These are phyloP conservation scores for Petrea volubilis DNA, from an alignment of 257 asterid species.

Conservation along the genomic window DNA sequence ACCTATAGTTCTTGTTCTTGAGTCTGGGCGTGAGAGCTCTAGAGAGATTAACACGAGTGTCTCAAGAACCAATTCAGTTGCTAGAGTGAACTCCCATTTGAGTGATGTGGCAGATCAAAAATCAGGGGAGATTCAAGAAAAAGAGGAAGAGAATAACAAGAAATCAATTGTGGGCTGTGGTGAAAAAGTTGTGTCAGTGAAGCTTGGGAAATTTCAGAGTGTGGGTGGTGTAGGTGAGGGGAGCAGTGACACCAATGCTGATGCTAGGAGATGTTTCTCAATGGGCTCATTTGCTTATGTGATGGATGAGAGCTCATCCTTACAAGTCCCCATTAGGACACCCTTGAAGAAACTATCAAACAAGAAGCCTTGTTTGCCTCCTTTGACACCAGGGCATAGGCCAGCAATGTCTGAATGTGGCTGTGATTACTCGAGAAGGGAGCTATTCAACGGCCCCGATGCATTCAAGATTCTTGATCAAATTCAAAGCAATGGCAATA, in stretches of 20 bases:
- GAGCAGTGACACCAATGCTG: slow-evolving; percentile 31
- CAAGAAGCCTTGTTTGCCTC: slow-evolving; percentile 55
- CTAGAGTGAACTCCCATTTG: slow-evolving; percentile 55
- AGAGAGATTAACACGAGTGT: slow-evolving; percentile 45
- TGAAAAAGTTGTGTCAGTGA: slow-evolving; percentile 70
- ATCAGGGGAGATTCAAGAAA: slow-evolving; percentile 50
- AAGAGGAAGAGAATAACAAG: slow-evolving; percentile 36
- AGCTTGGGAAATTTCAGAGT: slow-evolving; percentile 80
- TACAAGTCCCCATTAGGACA: slow-evolving; percentile 80
- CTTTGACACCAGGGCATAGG: slow-evolving; percentile 62
- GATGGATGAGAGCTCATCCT: slow-evolving; percentile 64
- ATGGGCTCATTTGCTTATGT: slow-evolving; percentile 96
- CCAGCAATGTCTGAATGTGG: slow-evolving; percentile 84
- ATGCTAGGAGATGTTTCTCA: slow-evolving; percentile 82
- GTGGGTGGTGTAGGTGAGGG: slow-evolving; percentile 51
- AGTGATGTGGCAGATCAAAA: slow-evolving; percentile 38
- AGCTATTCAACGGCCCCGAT: slow-evolving; percentile 66
- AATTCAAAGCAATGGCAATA: not conserved
- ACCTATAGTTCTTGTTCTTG: slow-evolving; percentile 78
- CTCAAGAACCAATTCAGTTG: slow-evolving; percentile 18
- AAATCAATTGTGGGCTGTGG: slow-evolving; percentile 14
- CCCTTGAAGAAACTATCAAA: slow-evolving; percentile 55
- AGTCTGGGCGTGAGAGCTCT: slow-evolving; percentile 82
- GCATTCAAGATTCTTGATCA: slow-evolving; percentile 31
- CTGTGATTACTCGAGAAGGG: slow-evolving; percentile 69